A percentile compares a stretch with the other conserved stretches of the same genome.
Evolutionary conservation across 495 filamentous ascomycete genomes (phyloP).

Genomic region (Arthonia radiata): DNA sequence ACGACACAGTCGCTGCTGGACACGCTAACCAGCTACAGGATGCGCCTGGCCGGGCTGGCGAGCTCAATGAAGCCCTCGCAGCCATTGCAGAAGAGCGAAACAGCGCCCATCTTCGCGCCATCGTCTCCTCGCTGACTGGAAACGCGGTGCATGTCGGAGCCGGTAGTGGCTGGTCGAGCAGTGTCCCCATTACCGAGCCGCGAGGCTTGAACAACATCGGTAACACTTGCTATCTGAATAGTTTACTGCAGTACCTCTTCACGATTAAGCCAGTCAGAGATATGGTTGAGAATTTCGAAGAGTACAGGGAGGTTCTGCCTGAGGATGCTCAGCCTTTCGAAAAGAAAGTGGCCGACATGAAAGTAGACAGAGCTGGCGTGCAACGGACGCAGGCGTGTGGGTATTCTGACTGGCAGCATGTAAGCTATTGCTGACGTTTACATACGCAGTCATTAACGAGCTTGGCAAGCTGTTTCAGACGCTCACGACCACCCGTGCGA

Average conservation of each 20-base stretch:
- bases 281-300: conserved; percentile 49
- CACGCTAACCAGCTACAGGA: conserved; percentile 16
- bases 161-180: too few relatives aligned
- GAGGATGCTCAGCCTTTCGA: conserved; percentile 29
- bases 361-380: conserved; percentile 42
- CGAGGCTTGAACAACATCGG: conserved; percentile 68
- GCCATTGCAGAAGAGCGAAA: conserved; percentile 25
- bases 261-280: conserved; percentile 62
- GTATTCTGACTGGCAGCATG: conserved; percentile 10
- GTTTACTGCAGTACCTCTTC: conserved; percentile 85
- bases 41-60: conserved; percentile 20
- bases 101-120: conserved; percentile 15
- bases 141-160: too few relatives aligned
- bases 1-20: conserved; percentile 1
- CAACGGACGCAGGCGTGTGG: conserved; percentile 50
- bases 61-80: conserved; percentile 22
- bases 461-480: conserved; percentile 46
- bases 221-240: conserved; percentile 96
- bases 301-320: conserved; percentile 35
- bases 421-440: conserved; percentile 3
- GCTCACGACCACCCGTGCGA: conserved; percentile 31
- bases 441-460: conserved; percentile 37
- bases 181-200: conserved; percentile 3
- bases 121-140: too few relatives aligned
- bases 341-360: conserved; percentile 30